Percentiles rank a stretch among this genome's conserved stretches.
Conservation (phyloP, 768 basidiomycete species). For the Leccinum rimulosum region DNA sequence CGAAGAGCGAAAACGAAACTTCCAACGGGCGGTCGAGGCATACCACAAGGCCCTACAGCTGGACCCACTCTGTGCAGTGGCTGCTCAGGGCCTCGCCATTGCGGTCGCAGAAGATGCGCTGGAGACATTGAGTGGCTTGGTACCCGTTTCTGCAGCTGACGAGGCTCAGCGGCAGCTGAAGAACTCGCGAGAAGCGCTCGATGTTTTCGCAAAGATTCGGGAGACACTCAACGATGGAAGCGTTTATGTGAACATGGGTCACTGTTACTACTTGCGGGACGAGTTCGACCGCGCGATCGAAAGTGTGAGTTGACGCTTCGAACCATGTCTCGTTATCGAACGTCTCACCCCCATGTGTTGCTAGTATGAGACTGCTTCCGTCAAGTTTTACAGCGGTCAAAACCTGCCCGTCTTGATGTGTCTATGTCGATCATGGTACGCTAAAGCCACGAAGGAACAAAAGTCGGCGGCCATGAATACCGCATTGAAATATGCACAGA, state of each 20-base stretch:
- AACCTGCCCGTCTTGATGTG: conserved; percentile 79
- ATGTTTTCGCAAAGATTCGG: conserved; percentile 86
- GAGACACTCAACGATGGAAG: conserved; percentile 82
- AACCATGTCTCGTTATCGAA: background rate
- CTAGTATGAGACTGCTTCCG: conserved; percentile 91
- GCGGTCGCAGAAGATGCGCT: conserved; percentile 90
- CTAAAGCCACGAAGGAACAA: conserved; percentile 89
- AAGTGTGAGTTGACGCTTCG: conserved; percentile 55
- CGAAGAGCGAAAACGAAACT: conserved; percentile 71
- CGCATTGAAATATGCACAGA: conserved; percentile 82
- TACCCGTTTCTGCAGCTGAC: conserved; percentile 49
- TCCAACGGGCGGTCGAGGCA: conserved; percentile 82
- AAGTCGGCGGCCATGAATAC: conserved; percentile 77
- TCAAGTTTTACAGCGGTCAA: conserved; percentile 69
- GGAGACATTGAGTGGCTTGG: conserved; percentile 57
- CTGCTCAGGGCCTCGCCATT: conserved; percentile 94
- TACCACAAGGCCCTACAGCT: conserved; percentile 88
- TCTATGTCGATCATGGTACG: conserved; percentile 90
- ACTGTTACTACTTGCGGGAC: conserved; percentile 89
- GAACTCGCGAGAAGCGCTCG: conserved; percentile 84
- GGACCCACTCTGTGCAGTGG: conserved; percentile 85
- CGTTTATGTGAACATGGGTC: conserved; percentile 95
- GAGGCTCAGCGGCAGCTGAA: conserved; percentile 64
- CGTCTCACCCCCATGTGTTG: background rate
- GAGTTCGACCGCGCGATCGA: conserved; percentile 97